phyloP scores from a whole-genome alignment of 2,329 filamentous ascomycete genomes.

The Seiridium unicorne region DNA sequence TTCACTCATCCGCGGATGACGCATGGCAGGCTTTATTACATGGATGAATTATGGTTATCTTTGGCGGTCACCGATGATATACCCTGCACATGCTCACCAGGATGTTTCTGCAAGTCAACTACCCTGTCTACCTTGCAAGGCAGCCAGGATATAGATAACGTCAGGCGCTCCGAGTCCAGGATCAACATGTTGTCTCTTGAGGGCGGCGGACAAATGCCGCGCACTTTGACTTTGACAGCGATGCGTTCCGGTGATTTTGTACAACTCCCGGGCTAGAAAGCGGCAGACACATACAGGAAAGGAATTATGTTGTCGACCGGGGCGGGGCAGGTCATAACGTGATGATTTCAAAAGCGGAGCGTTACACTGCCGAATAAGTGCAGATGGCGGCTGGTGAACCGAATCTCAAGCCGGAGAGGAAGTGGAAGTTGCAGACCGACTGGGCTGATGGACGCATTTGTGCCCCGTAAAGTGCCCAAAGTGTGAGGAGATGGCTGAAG shows the following conservation, averaged over 20 bases:
- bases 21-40: not conserved
- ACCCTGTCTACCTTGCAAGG: not conserved
- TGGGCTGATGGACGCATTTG: not conserved
- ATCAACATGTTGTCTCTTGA: not conserved
- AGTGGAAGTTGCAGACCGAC: not conserved
- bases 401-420: not conserved
- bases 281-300: not conserved
- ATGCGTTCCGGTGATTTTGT: not conserved
- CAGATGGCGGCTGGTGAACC: not conserved
- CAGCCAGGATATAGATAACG: not conserved
- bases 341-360: not conserved
- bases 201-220: not conserved
- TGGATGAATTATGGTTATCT: slow-evolving; percentile 4
- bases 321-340: no score
- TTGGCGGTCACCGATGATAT: not conserved
- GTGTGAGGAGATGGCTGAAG: no score
- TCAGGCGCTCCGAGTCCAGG: not conserved
- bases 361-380: not conserved
- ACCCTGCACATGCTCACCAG: not conserved
- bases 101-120: slow-evolving; percentile 1
- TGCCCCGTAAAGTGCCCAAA: not conserved
- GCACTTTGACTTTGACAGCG: not conserved
- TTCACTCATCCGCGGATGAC: not conserved
- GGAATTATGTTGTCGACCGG: not conserved
- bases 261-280: not conserved